Evolutionary conservation across 139 green algal species (phyloP).

Genomic region (Chlamydomonas applanata): DNA sequence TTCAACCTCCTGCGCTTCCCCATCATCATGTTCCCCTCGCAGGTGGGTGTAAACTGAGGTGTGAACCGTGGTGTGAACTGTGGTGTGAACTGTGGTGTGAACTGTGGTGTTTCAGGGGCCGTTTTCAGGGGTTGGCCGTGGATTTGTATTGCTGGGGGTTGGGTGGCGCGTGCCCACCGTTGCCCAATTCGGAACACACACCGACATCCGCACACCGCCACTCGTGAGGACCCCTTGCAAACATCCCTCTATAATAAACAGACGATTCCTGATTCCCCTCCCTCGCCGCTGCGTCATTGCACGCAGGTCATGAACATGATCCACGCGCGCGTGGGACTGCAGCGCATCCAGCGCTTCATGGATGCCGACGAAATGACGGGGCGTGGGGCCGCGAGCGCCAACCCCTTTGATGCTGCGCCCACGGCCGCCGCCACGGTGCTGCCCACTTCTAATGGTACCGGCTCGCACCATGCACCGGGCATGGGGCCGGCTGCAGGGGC

Average conservation of each 20-base stretch:
- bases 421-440: no score
- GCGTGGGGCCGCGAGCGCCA: neutral
- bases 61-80: neutral
- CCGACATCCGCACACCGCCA: neutral
- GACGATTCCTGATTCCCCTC: no score
- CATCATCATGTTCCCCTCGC: constrained; percentile 32
- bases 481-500: no score
- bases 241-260: no score
- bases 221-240: no score
- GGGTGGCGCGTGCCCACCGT: no score
- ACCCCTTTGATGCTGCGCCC: no score
- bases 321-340: constrained; percentile 67
- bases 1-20: constrained; percentile 90
- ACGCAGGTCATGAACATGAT: constrained; percentile 77
- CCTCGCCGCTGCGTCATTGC: constrained; percentile 1
- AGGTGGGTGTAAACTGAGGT: constrained; percentile 1
- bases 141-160: no score
- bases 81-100: neutral
- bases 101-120: no score
- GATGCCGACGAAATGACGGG: constrained; percentile 62
- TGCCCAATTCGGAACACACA: neutral
- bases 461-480: neutral
- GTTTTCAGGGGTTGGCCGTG: neutral
- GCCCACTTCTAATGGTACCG: no score
- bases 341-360: constrained; percentile 77